A percentile compares a stretch with the other conserved stretches of the same genome.
Conservation (phyloP, 768 basidiomycete species). For the Suillus paluster region DNA sequence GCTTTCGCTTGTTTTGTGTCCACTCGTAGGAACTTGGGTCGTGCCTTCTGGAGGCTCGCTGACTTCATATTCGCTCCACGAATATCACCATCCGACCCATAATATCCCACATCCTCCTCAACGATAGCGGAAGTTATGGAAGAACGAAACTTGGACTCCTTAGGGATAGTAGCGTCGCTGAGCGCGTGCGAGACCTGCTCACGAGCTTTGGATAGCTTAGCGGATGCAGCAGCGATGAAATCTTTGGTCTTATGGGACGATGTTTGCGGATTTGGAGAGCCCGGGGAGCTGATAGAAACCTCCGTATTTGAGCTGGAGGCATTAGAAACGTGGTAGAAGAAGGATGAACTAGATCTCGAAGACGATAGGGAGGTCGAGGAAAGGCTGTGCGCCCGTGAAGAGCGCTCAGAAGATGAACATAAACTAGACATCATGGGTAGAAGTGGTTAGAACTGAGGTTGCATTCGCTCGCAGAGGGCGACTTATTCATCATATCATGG, state of each 20-base stretch:
- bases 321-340: constrained; percentile 18
- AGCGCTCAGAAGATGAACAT: not conserved
- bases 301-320: constrained; percentile 23
- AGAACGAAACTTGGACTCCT: not conserved
- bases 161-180: constrained; percentile 6
- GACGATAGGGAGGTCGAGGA: not conserved
- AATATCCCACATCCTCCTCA: constrained; percentile 29
- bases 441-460: not conserved
- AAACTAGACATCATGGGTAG: not conserved
- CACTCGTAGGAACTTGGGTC: constrained; percentile 24
- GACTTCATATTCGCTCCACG: not conserved
- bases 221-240: constrained; percentile 17
- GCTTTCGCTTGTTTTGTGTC: constrained; percentile 30
- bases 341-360: constrained; percentile 14
- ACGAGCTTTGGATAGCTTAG: constrained; percentile 14
- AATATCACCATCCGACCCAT: constrained; percentile 28
- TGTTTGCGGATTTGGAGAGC: constrained; percentile 19
- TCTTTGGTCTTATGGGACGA: constrained; percentile 12
- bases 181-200: not conserved
- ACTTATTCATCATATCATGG: constrained; percentile 11
- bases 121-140: not conserved
- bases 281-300: constrained; percentile 16
- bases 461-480: not conserved
- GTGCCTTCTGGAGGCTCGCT: not conserved
- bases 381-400: not conserved